These are phyloP conservation scores for Orbilia brochopaga DNA, from an alignment of 2,329 filamentous ascomycete species.

Conservation along the genomic window DNA sequence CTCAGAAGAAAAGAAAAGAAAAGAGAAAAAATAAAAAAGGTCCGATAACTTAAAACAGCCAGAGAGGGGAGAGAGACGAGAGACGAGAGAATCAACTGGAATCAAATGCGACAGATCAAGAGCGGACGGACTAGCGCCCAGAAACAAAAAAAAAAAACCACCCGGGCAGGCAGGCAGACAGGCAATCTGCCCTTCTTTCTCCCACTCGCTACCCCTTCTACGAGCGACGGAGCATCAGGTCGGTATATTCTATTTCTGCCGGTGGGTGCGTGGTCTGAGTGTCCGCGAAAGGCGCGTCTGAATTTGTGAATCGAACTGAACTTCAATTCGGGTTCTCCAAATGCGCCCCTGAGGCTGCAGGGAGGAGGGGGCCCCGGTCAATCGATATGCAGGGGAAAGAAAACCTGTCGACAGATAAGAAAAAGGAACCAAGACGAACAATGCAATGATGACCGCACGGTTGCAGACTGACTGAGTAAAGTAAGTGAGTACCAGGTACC, in stretches of 20 bases:
- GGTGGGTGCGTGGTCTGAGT: constrained; percentile 4
- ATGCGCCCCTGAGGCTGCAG: constrained; percentile 32
- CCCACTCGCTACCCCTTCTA: constrained; percentile 1
- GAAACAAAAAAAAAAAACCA: background rate
- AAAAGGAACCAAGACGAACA: background rate
- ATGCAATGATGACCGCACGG: too few relatives aligned
- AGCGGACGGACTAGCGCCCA: constrained; percentile 28
- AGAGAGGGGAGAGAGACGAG: constrained; percentile 32
- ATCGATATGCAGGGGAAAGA: constrained; percentile 48
- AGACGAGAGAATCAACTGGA: background rate
- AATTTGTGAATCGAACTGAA: too few relatives aligned
- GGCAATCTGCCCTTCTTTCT: constrained; percentile 13
- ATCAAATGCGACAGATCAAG: too few relatives aligned
- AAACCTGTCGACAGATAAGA: constrained; percentile 45
- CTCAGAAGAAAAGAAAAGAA: constrained; percentile 34
- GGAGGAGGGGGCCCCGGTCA: constrained; percentile 33
- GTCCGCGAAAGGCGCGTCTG: constrained; percentile 41
- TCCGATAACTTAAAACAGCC: constrained; percentile 43
- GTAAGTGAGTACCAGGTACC: too few relatives aligned
- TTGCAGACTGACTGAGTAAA: too few relatives aligned
- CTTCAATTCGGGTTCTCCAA: too few relatives aligned
- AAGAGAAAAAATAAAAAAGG: constrained; percentile 26
- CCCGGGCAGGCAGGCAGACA: constrained; percentile 34
- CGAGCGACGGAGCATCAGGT: background rate
- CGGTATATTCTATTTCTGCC: background rate